Evolutionary conservation across 1,284 basidiomycete species (phyloP).

Genomic region (Melampsora americana): DNA sequence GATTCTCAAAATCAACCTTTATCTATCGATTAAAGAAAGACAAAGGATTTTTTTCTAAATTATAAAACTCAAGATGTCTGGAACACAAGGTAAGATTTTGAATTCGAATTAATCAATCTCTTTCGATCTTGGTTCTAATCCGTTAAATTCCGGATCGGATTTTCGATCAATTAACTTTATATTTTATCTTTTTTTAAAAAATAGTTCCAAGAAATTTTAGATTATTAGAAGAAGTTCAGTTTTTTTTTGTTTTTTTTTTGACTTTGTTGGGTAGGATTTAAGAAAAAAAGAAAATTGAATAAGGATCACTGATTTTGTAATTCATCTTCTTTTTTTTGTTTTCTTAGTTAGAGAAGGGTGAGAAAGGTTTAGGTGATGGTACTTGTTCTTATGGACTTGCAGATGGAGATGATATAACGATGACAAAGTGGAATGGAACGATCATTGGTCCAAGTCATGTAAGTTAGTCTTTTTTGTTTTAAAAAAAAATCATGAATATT

Average conservation of each 20-base stretch:
- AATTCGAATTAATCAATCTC: no score
- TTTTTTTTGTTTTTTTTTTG: background rate
- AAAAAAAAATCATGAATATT: no score
- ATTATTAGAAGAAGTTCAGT: conserved; percentile 62
- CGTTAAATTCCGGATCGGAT: no score
- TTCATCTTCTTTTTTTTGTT: background rate
- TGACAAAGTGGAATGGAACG: conserved; percentile 98
- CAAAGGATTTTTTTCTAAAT: background rate
- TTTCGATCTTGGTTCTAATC: no score
- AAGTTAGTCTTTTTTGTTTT: conserved; percentile 54
- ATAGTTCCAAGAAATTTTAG: conserved; percentile 93
- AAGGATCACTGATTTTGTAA: no score
- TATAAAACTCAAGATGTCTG: background rate
- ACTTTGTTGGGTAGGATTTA: background rate
- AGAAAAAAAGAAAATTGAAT: no score
- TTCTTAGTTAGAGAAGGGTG: conserved; percentile 91
- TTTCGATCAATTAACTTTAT: no score
- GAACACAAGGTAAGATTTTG: background rate
- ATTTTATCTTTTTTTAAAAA: no score
- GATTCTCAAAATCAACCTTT: no score
- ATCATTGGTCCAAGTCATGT: conserved; percentile 97
- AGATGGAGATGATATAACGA: conserved; percentile 86
- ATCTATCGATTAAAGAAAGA: background rate
- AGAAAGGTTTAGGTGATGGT: conserved; percentile 98
- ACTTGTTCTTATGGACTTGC: conserved; percentile 92